Percentiles rank a stretch among this genome's conserved stretches.
Evolutionary conservation across 164 flowering plant genomes (phyloP).

Genomic region (Warburgia ugandensis): DNA sequence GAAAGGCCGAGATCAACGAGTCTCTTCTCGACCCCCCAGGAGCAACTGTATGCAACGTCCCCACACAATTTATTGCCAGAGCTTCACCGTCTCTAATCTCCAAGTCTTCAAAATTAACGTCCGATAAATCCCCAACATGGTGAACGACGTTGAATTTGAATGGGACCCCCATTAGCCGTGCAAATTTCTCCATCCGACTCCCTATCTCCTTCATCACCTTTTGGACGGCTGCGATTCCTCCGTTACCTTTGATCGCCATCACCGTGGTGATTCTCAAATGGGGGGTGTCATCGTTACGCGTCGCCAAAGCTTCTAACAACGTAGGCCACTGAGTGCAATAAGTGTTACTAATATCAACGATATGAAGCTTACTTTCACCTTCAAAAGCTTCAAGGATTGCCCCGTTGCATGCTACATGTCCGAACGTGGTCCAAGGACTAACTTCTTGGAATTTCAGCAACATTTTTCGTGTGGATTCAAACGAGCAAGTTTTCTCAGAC

Average conservation of each 20-base stretch:
- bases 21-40: constrained; percentile 35
- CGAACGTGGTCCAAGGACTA: constrained; percentile 95
- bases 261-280: constrained; percentile 72
- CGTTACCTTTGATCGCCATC: constrained; percentile 19
- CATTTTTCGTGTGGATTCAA: constrained; percentile 69
- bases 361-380: constrained; percentile 70
- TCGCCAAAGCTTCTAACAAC: constrained; percentile 82
- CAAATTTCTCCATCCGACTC: constrained; percentile 81
- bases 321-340: constrained; percentile 99
- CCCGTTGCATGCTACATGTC: constrained; percentile 90
- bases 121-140: constrained; percentile 60
- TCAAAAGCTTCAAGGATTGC: constrained; percentile 87
- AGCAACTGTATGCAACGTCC: constrained; percentile 47
- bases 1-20: constrained; percentile 34
- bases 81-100: constrained; percentile 71
- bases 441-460: constrained; percentile 87
- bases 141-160: constrained; percentile 60
- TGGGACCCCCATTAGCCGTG: constrained; percentile 95
- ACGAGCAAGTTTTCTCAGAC: constrained; percentile 60
- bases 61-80: constrained; percentile 62
- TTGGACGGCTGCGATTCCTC: constrained; percentile 30
- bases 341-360: constrained; percentile 76
- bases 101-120: constrained; percentile 39
- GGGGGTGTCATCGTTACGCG: constrained; percentile 81
- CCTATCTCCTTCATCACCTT: constrained; percentile 82